Percentiles rank a stretch among this genome's conserved stretches.
Conservation (phyloP, 169 alveolate genomes). For the Pseudocohnilembus persalinus region DNA sequence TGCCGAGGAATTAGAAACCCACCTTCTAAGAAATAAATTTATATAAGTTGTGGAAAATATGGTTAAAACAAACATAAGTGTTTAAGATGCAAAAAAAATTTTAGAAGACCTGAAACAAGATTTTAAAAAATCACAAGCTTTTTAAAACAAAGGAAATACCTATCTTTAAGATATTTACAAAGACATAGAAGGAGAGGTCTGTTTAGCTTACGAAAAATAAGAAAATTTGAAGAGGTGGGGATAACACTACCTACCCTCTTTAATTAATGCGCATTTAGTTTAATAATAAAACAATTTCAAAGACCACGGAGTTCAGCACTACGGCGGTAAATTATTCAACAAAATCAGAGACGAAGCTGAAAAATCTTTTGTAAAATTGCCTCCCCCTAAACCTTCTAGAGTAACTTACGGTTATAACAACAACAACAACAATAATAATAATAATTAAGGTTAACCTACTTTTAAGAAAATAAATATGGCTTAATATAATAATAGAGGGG, state of each 20-base stretch:
- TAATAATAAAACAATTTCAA: neutral
- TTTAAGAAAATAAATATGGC: neutral
- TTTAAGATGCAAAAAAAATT: neutral
- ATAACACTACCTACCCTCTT: slow-evolving; percentile 3
- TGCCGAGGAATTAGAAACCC: neutral
- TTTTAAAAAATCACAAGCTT: neutral
- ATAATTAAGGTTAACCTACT: neutral
- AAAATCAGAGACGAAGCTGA: slow-evolving; percentile 1
- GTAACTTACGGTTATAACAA: no score
- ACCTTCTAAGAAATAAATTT: neutral
- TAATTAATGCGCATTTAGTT: neutral
- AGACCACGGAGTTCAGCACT: slow-evolving; percentile 12
- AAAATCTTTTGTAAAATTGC: neutral
- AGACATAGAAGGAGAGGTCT: neutral
- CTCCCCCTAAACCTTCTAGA: slow-evolving; percentile 9
- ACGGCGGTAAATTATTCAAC: slow-evolving; percentile 1
- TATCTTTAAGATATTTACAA: neutral
- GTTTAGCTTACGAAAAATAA: neutral
- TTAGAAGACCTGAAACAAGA: neutral
- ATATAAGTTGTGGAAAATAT: neutral
- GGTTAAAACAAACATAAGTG: neutral
- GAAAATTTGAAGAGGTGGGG: slow-evolving; percentile 2
- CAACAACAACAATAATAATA: no score
- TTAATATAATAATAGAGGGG: neutral
- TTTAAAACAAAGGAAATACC: neutral